Base-by-base conservation (phyloP, 2,329 filamentous ascomycete species). In the Hymenotorrendiella dingleyae region DNA sequence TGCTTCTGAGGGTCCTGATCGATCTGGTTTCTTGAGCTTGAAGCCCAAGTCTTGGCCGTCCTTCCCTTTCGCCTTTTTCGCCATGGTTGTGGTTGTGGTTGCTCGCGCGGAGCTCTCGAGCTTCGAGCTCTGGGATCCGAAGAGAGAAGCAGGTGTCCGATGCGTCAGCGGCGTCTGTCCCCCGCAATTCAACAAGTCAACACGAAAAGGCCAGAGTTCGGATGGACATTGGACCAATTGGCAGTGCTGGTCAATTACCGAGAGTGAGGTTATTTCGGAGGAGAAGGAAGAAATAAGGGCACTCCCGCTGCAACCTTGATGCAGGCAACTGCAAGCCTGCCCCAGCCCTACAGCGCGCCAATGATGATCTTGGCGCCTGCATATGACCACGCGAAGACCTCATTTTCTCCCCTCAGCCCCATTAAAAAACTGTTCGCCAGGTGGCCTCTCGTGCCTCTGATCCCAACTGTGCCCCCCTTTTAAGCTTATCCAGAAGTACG, bases 21-120 rank as follows among this genome's bases (percentile, higher is more conserved):
- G 77, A 63, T 88, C 80, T 23, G 85, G 84, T n/a, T 85, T 79
- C 39, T 69, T 66, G 45, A 89, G 71, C 53, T 79, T 78, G 61
- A 86, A 73, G 45, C 73, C 55, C 64, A 49, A 65, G 66, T 54
- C 55, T 53, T 49, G 73, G n/a, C n/a, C 66, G 50, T 69, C 73
- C 36, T 72, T 71, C 54, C 71, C 69, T 51, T 65, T 67, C 41
- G 67, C 71, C 73, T 76, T 61, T 17, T 40, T 47, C 26, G 32
- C 28, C 19, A 19, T 27, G 11, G 20, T 34, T 20, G 24, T 22
- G 20, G 28, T 24, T 16, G 39, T 30, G 17, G 23, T 16, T n/a
- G n/a, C n/a, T n/a, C n/a, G n/a, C n/a, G n/a, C n/a, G n/a, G n/a
- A n/a, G n/a, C n/a, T n/a, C 7, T 34, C 8, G 8, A 21, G 16